These are phyloP conservation scores for Penicillium riverlandense DNA, from an alignment of 495 filamentous ascomycete genomes.

Conservation along the genomic window DNA sequence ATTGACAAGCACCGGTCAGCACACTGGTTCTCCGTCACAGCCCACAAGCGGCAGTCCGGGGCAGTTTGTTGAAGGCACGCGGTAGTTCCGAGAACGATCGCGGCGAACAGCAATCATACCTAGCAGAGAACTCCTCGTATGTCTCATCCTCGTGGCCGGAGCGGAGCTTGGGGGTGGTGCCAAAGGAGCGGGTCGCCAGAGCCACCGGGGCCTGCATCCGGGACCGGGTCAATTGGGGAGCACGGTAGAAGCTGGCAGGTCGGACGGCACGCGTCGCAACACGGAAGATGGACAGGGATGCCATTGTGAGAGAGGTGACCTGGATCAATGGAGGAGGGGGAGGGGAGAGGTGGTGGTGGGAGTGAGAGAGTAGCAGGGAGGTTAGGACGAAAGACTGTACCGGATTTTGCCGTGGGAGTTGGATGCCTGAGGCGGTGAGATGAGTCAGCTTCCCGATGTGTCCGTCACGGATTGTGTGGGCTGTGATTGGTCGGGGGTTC, in stretches of 20 bases:
- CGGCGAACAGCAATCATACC: slow-evolving; percentile 51
- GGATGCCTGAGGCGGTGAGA: slow-evolving; percentile 25
- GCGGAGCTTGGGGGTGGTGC: slow-evolving; percentile 54
- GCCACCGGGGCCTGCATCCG: slow-evolving; percentile 48
- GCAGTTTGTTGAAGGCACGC: too few species aligned
- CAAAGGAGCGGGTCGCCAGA: slow-evolving; percentile 55
- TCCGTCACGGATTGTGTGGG: slow-evolving; percentile 12
- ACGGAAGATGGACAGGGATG: slow-evolving; percentile 63
- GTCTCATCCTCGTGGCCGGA: slow-evolving; percentile 77
- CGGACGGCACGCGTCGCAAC: slow-evolving; percentile 59
- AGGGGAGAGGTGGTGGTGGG: slow-evolving; percentile 23
- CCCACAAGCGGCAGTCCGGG: too few species aligned
- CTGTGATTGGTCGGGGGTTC: slow-evolving; percentile 22
- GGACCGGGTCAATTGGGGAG: slow-evolving; percentile 51
- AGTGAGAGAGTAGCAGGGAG: slow-evolving; percentile 15
- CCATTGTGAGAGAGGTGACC: slow-evolving; percentile 42
- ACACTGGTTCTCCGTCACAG: background rate
- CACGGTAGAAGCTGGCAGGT: slow-evolving; percentile 52
- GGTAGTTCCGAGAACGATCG: too few species aligned
- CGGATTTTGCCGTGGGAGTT: slow-evolving; percentile 47
- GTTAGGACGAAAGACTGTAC: slow-evolving; percentile 28
- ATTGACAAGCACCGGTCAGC: slow-evolving; percentile 19
- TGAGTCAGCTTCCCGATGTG: slow-evolving; percentile 20
- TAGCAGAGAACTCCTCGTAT: slow-evolving; percentile 97
- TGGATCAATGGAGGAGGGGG: slow-evolving; percentile 26